These are phyloP conservation scores for Prunus campanulata DNA, from an alignment of 306 rosid genomes.

Conservation along the genomic window DNA sequence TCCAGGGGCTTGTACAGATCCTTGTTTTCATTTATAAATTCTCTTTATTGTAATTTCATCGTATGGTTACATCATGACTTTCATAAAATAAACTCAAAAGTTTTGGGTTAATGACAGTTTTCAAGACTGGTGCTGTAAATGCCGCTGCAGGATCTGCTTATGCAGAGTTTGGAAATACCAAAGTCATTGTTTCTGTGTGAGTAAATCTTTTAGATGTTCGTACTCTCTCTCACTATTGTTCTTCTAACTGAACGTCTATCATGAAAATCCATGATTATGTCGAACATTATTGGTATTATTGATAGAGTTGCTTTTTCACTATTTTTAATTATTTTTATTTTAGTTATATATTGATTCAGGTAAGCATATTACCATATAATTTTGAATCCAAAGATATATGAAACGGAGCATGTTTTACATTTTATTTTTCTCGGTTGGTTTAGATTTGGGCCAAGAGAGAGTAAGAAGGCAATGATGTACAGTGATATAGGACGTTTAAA, in stretches of 20 bases:
- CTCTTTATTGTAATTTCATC: not conserved
- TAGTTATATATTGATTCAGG: not conserved
- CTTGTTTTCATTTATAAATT: not conserved
- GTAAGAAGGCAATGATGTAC: constrained; percentile 95
- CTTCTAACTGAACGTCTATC: not conserved
- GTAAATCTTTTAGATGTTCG: constrained; percentile 27
- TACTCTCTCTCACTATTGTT: not conserved
- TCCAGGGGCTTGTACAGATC: not conserved
- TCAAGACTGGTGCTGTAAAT: constrained; percentile 93
- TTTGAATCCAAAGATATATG: not conserved
- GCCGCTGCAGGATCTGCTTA: constrained; percentile 97
- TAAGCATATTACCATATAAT: not conserved
- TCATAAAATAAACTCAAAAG: not conserved
- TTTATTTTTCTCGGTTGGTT: constrained; percentile 12
- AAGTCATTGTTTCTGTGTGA: constrained; percentile 97
- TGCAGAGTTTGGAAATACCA: constrained; percentile 91
- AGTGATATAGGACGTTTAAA: constrained; percentile 86
- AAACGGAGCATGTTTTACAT: not conserved
- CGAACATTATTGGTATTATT: not conserved
- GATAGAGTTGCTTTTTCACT: not conserved
- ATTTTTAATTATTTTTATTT: not conserved
- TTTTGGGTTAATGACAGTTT: constrained; percentile 53
- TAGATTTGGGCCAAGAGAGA: constrained; percentile 98
- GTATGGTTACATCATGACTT: not conserved
- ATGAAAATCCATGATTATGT: not conserved